Base-by-base conservation (phyloP, 176 grass and related monocot species). In the Miscanthus lutarioriparius region DNA sequence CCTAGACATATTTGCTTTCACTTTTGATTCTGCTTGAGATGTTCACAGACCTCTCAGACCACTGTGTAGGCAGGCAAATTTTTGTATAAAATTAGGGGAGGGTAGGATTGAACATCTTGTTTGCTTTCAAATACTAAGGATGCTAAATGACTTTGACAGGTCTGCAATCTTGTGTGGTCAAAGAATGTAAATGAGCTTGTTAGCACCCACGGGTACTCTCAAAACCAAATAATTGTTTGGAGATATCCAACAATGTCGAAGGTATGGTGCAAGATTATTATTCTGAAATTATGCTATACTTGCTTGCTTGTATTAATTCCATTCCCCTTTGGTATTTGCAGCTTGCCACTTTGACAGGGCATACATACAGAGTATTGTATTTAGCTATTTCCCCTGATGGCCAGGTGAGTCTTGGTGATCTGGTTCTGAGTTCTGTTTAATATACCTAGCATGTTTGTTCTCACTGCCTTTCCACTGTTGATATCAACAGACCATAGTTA, bases 221-320 rank as follows among this genome's bases (percentile, higher is more conserved):
- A 99, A 82, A 99, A 99, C 63, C 97, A 99, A 74, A 99, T 99
- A 81, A 96, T 96, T 88, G 97, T 99, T 68, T 99, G 97, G 97
- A 80, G 93, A 94, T 96, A 99, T 63, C 97, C 97, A 47, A 94
- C 93, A 64, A 96, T 99, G 97, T 94, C 97, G 22, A 99, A 99
- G 93, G 97, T 99, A 82, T 33, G 64, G 11, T 25, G 10, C 17
- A 72, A 56, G 10, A 14, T 75, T 58, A 62, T 59, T 27, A 33
- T 76, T 28, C 38, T 93, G 3, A 68, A 43, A 16, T 13, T 30
- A 23, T 70, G 20, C 30, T 35, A 22, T 39, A 69, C 12, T 11
- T 76, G 19, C 10, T 59, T 15, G 25, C 13, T 35, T 81, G 20
- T 63, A 67, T 58, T 76, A 64, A 83, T 17, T 75, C 7, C 16